These are phyloP conservation scores for Oryza glumipatula DNA, from an alignment of 176 grass and related monocot genomes.

Conservation along the genomic window DNA sequence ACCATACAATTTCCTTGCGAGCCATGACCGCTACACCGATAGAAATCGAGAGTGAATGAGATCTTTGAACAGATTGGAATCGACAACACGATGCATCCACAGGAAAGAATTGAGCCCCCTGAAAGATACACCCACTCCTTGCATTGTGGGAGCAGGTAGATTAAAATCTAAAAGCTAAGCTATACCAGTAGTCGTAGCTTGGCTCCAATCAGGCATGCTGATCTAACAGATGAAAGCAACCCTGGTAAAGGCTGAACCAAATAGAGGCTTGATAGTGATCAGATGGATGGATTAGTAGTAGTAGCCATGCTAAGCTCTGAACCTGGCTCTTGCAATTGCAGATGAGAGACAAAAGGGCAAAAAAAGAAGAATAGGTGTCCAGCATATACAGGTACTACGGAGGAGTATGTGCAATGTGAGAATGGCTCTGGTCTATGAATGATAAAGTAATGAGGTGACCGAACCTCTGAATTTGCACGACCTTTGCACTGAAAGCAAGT, in stretches of 20 bases:
- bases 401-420: not conserved
- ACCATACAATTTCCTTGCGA: not conserved
- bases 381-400: not conserved
- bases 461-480: not conserved
- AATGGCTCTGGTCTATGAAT: conserved; percentile 11
- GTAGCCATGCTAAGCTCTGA: not conserved
- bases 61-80: not conserved
- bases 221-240: conserved; percentile 39
- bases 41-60: not conserved
- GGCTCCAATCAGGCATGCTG: conserved; percentile 32
- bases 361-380: not conserved
- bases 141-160: conserved; percentile 40
- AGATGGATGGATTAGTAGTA: conserved; percentile 4
- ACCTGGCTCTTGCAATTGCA: not conserved
- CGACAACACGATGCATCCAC: conserved; percentile 9
- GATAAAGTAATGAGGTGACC: conserved; percentile 23
- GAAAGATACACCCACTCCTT: conserved; percentile 39
- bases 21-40: not conserved
- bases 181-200: conserved; percentile 15
- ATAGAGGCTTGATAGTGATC: conserved; percentile 26
- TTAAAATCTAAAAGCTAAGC: not conserved
- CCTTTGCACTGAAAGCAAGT: not conserved
- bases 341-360: conserved; percentile 17
- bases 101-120: not conserved
- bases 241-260: conserved; percentile 33